phyloP scores from a whole-genome alignment of 192 early-diverging fungal genomes.

The Coemansia sp. region DNA sequence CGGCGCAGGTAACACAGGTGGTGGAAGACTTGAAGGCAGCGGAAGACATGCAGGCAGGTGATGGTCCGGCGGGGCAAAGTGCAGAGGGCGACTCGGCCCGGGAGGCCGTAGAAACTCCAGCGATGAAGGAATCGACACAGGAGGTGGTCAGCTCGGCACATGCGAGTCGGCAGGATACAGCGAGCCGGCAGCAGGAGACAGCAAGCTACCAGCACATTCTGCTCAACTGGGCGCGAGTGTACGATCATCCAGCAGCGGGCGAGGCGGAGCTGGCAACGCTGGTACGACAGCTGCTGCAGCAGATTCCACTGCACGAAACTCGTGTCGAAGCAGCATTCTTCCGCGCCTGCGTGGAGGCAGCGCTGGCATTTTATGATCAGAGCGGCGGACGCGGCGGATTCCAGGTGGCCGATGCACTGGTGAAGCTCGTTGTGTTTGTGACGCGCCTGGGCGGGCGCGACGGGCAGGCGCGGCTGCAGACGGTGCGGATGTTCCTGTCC shows the following conservation, averaged over 20 bases:
- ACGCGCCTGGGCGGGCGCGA: slow-evolving; percentile 69
- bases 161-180: background rate
- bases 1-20: slow-evolving; percentile 40
- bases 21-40: slow-evolving; percentile 37
- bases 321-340: slow-evolving; percentile 85
- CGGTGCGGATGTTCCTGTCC: slow-evolving; percentile 80
- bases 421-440: slow-evolving; percentile 79
- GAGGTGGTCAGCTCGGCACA: background rate
- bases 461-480: slow-evolving; percentile 54
- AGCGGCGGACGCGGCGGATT: slow-evolving; percentile 56
- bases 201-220: slow-evolving; percentile 54
- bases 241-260: slow-evolving; percentile 47
- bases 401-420: slow-evolving; percentile 91
- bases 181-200: slow-evolving; percentile 21
- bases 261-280: slow-evolving; percentile 50
- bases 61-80: background rate
- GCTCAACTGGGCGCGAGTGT: slow-evolving; percentile 53
- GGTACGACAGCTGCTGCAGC: slow-evolving; percentile 67
- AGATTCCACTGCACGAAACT: slow-evolving; percentile 73
- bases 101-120: background rate
- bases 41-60: background rate
- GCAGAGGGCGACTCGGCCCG: no score
- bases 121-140: background rate
- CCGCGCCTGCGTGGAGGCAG: slow-evolving; percentile 82
- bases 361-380: slow-evolving; percentile 74